A percentile compares a stretch with the other conserved stretches of the same genome.
phyloP scores from a whole-genome alignment of 2,329 filamentous ascomycete species.

The Monilinia vaccinii-corymbosi region DNA sequence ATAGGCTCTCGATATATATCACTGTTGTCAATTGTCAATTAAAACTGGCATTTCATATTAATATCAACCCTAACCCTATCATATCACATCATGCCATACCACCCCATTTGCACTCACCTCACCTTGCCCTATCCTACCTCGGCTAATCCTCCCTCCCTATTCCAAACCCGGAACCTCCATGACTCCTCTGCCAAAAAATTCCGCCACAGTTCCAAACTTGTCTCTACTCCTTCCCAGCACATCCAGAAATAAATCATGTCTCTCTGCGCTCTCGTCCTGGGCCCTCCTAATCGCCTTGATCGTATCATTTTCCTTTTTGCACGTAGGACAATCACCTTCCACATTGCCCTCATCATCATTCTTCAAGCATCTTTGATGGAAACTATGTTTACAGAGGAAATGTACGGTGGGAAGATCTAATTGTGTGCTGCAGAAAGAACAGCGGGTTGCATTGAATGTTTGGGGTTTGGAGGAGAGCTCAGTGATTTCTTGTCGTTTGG shows the following conservation, averaged over 20 bases:
- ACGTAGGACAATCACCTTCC: slow-evolving; percentile 75
- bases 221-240: slow-evolving; percentile 71
- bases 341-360: slow-evolving; percentile 41
- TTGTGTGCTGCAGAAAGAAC: slow-evolving; percentile 62
- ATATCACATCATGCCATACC: not conserved
- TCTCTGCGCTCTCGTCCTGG: slow-evolving; percentile 76
- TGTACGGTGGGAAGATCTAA: slow-evolving; percentile 88
- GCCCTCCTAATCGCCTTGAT: slow-evolving; percentile 78
- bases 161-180: slow-evolving; percentile 47
- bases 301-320: slow-evolving; percentile 74
- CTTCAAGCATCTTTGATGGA: slow-evolving; percentile 78
- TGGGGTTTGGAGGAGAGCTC: slow-evolving; percentile 72
- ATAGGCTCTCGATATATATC: not conserved
- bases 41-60: not conserved
- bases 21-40: not conserved
- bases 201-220: slow-evolving; percentile 80
- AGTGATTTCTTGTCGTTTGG: slow-evolving; percentile 68
- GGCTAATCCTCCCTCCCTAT: not conserved
- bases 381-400: slow-evolving; percentile 94
- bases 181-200: slow-evolving; percentile 91
- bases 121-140: not conserved
- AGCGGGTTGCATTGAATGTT: slow-evolving; percentile 85
- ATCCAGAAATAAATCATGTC: slow-evolving; percentile 82
- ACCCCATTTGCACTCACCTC: not conserved
- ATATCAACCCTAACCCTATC: not conserved